Evolutionary conservation across 306 rosid species (phyloP).

Genomic region (Cicer bijugum): DNA sequence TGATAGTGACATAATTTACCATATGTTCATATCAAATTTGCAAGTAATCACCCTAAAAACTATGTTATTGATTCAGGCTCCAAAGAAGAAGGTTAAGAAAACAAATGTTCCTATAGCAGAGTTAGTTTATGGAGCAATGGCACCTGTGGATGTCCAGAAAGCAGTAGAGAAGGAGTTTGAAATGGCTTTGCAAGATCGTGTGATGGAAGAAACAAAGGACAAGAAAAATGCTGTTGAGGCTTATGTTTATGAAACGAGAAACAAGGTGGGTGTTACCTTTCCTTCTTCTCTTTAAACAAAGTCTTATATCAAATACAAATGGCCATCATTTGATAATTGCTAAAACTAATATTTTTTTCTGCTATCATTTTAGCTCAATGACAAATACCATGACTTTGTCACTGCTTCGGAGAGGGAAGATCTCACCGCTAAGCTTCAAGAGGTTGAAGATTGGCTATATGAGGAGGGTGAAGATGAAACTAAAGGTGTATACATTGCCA

Average conservation of each 20-base stretch:
- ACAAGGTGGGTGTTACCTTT: constrained; percentile 61
- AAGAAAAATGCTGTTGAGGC: constrained; percentile 95
- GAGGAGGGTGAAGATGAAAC: constrained; percentile 97
- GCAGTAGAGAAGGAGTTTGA: constrained; percentile 94
- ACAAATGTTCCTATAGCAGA: constrained; percentile 67
- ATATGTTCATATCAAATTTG: no score
- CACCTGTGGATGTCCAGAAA: constrained; percentile 66
- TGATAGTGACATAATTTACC: neutral
- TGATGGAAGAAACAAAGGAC: constrained; percentile 97
- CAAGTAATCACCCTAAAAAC: neutral
- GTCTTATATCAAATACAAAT: constrained; percentile 17
- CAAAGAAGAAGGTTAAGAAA: constrained; percentile 86
- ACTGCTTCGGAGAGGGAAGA: constrained; percentile 74
- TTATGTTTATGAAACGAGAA: constrained; percentile 95
- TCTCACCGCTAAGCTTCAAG: constrained; percentile 71
- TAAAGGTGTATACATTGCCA: constrained; percentile 88
- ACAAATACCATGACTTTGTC: constrained; percentile 79
- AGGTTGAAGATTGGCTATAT: constrained; percentile 91
- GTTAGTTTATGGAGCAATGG: constrained; percentile 80
- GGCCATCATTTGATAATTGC: neutral
- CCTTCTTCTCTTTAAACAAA: neutral
- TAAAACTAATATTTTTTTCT: constrained; percentile 27
- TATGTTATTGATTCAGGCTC: constrained; percentile 61
- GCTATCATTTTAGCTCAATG: constrained; percentile 64
- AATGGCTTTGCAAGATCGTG: constrained; percentile 97